Evolutionary conservation across 345 rosid species (phyloP).

Genomic region (Geranium rotundifolium): DNA sequence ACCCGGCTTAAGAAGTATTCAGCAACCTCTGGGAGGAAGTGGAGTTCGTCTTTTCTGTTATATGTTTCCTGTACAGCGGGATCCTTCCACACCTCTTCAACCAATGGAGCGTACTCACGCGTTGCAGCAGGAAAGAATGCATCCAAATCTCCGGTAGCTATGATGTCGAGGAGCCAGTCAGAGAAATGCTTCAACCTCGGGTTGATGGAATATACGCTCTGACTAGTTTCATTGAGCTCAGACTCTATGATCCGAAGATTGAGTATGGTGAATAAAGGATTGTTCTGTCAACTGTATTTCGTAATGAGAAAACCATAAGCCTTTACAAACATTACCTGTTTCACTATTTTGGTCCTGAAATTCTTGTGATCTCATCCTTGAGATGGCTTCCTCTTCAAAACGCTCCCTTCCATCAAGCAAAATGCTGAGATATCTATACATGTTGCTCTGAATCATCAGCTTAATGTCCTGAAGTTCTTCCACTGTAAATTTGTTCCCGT

Average conservation of each 20-base stretch:
- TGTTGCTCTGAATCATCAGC: slow-evolving; percentile 94
- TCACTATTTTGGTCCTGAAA: slow-evolving; percentile 33
- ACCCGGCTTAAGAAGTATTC: slow-evolving; percentile 93
- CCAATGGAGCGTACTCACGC: slow-evolving; percentile 94
- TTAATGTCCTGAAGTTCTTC: slow-evolving; percentile 86
- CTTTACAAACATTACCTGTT: slow-evolving; percentile 26
- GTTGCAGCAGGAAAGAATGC: slow-evolving; percentile 99
- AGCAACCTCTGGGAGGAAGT: slow-evolving; percentile 90
- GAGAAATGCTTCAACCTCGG: slow-evolving; percentile 92
- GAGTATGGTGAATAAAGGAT: neutral
- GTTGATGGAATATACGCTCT: slow-evolving; percentile 65
- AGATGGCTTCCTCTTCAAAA: slow-evolving; percentile 83
- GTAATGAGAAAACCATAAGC: neutral
- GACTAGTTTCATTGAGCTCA: slow-evolving; percentile 28
- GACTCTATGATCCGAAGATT: slow-evolving; percentile 34
- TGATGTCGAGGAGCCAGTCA: slow-evolving; percentile 95
- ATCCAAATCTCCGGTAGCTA: slow-evolving; percentile 95
- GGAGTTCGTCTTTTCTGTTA: slow-evolving; percentile 83
- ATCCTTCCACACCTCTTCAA: slow-evolving; percentile 97
- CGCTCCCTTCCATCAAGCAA: slow-evolving; percentile 94
- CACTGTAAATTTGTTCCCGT: slow-evolving; percentile 63
- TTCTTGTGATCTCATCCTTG: slow-evolving; percentile 28
- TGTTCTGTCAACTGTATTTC: no score
- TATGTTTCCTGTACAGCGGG: slow-evolving; percentile 89
- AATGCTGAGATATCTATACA: slow-evolving; percentile 89